Base-by-base conservation (phyloP, 2,329 filamentous ascomycete genomes). In the Anisogramma anomala region DNA sequence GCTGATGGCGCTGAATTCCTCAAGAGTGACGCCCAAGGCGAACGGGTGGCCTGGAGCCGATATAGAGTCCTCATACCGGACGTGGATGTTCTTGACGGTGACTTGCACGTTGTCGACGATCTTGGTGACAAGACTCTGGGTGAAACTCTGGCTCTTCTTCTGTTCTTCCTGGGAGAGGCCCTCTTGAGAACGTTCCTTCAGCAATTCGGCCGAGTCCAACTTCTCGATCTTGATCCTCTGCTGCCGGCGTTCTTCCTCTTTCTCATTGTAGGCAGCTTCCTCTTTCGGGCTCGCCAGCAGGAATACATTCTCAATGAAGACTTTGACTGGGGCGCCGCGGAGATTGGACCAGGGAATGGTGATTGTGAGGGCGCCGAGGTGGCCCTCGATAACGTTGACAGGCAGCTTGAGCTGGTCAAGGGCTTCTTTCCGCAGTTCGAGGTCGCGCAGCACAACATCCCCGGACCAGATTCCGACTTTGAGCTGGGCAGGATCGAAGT, bases 401-500 rank as follows among this genome's bases (percentile, higher is more conserved):
- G 91, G 91, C 5, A 99, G 76, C 60, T 85, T 93, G 51, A 99
- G 77, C 68, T 98, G 93, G 58, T 99, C 91, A 50, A 99, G 80
- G 14, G 91, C 91, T 69, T 98, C 91, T 44, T 84, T 78, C 42
- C 88, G 85, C 35, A 99, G 74, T 66, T 98, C 84, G 45, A 99
- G 79, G 55, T 98, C 81, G 46, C 81, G 80, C 33, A 99, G 73
- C 66, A 94, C 94, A 55, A 98, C 91, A 67, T 99, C 91, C 54
- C 93, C 91, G 17, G 85, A 94, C 91, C 89, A 98, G 56, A 98
- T 98, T 49, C 93, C 91, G 49, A 98, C 88, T 60, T 98, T 98
- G 51, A 99, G 74, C 68, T 98, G 91, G 56, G 86, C 83, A 41
- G 91, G 86, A 63, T 99, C 91, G 61, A 99, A 98, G 66, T 98